Evolutionary conservation across 257 asterid genomes (phyloP), one percentile per base, ranked within the genome.

Genomic region (Solanum infundibuliforme): DNA sequence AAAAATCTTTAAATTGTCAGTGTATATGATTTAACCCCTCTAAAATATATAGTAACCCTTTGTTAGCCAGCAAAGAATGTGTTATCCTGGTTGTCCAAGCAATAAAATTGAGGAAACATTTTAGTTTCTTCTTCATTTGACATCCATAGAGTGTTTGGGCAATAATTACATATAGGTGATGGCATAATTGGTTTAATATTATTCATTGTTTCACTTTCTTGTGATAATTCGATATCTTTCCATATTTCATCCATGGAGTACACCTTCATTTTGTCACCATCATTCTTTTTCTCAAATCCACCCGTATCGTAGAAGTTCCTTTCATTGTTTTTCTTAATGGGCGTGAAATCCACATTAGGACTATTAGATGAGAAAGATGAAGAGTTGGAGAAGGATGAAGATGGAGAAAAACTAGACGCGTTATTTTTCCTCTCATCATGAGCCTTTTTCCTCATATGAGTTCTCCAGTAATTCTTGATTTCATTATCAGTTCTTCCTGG

Each of bases 231-330:
- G 29, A 95, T 92, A 87, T 94, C 98, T 85, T 93, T 94, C 98
- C 98, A 96, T 88, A 96, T 94, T 83, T 96, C 98, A 87, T 96
- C 99, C 95, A 94, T 89, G 55, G 98, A 92, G 52, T 92, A 93
- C 14, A 73, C 93, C 75, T 93, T 89, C 23, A 82, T 87, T 74
- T 41, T 81, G 79, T 87, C 88, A 68, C 89, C 93, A 25, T 25
- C 71, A 82, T 86, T 71, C 87, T 58, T 71, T 88, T 1, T 89
- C 71, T 41, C 89, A n/a, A 86, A 55, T 32, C 95, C 98, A 0
- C 96, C 98, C 2, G 94, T 92, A 89, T 94, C 96, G 46, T 94
- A 92, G 87, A 95, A 95, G 90, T 91, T 92, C 5, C 92, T 84
- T 7, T 92, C 93, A 23, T 83, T 87, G 8, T 88, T 86, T 87